phyloP scores from a whole-genome alignment of 768 basidiomycete species.

The Rhizopogon roseolus region DNA sequence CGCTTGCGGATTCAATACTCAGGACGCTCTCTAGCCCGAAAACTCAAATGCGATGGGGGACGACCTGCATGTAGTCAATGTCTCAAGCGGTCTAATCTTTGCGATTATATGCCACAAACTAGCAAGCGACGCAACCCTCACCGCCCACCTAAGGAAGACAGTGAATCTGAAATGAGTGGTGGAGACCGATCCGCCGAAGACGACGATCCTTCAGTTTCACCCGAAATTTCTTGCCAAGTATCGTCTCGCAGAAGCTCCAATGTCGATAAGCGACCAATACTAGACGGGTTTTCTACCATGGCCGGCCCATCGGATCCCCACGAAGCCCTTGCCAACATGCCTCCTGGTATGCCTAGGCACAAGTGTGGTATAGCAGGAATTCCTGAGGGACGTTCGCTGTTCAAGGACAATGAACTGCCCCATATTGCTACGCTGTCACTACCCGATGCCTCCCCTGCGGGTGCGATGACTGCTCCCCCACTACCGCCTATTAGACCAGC shows the following conservation, averaged over 20 bases:
- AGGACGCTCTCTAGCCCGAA: slow-evolving; percentile 53
- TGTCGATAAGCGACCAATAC: slow-evolving; percentile 27
- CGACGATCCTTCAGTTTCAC: slow-evolving; percentile 53
- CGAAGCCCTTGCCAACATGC: slow-evolving; percentile 34
- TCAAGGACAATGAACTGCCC: slow-evolving; percentile 61
- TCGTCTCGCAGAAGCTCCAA: slow-evolving; percentile 32
- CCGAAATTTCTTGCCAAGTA: slow-evolving; percentile 31
- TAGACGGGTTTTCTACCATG: slow-evolving; percentile 24
- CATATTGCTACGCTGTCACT: slow-evolving; percentile 68
- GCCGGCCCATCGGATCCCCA: slow-evolving; percentile 39
- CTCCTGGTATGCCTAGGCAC: slow-evolving; percentile 26
- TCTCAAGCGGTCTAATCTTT: slow-evolving; percentile 69
- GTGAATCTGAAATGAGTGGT: slow-evolving; percentile 57
- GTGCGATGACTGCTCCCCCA: slow-evolving; percentile 57
- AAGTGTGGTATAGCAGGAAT: slow-evolving; percentile 18
- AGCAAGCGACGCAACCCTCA: slow-evolving; percentile 69
- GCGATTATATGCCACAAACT: slow-evolving; percentile 73
- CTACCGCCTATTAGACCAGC: slow-evolving; percentile 63
- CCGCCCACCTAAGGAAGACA: slow-evolving; percentile 57
- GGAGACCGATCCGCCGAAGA: slow-evolving; percentile 53
- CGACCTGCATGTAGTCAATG: slow-evolving; percentile 82
- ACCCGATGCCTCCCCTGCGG: slow-evolving; percentile 50
- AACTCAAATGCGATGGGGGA: slow-evolving; percentile 85
- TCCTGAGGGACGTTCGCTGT: slow-evolving; percentile 39
- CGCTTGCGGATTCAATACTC: slow-evolving; percentile 11